These are phyloP conservation scores for Tolypocladium guangdongense DNA, from an alignment of 2,329 filamentous ascomycete genomes.

Conservation along the genomic window DNA sequence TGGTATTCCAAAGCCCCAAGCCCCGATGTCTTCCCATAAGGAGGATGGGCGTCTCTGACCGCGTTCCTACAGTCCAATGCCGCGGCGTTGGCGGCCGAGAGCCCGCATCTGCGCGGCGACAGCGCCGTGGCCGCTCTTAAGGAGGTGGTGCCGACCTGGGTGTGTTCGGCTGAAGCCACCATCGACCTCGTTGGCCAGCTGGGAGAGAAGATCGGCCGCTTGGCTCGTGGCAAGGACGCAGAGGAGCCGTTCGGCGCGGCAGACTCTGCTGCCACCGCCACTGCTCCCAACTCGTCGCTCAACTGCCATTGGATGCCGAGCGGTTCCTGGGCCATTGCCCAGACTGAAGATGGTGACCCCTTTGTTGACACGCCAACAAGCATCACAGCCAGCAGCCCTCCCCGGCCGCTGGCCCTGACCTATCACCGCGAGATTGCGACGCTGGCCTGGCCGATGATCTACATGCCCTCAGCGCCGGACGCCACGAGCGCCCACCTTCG, in stretches of 20 bases:
- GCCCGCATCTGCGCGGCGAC: neutral
- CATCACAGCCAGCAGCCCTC: neutral
- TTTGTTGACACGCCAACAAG: neutral
- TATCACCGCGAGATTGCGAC: constrained; percentile 4
- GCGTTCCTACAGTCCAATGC: neutral
- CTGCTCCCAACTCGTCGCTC: neutral
- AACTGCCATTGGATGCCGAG: neutral
- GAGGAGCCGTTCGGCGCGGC: neutral
- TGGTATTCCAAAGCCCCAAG: neutral
- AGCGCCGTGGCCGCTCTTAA: neutral
- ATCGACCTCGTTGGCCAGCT: neutral
- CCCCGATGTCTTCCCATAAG: neutral
- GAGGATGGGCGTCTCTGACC: neutral
- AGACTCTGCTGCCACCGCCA: neutral
- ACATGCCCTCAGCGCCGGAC: neutral
- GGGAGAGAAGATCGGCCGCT: neutral
- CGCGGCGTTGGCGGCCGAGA: neutral
- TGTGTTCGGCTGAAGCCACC: neutral
- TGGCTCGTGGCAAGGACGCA: neutral
- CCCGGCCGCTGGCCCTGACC: neutral
- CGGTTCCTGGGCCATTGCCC: neutral
- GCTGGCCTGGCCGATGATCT: neutral
- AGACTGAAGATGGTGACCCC: neutral
- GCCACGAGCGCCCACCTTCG: neutral
- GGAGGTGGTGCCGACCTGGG: neutral